Conservation (phyloP, 73 alveolate genomes). For the Paramecium sexaurelia region DNA sequence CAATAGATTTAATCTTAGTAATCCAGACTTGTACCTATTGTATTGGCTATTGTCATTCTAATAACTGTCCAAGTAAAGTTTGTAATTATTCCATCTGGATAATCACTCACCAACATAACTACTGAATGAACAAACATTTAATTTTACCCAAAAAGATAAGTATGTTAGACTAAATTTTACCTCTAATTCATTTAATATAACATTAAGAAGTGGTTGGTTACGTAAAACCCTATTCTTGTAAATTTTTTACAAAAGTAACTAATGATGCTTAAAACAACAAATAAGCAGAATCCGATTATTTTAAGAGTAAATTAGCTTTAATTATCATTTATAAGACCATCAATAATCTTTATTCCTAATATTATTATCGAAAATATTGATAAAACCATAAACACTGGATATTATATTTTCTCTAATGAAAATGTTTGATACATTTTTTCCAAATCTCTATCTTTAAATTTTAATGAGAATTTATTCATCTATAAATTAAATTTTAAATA, state of each 20-base stretch:
- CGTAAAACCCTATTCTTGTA: background rate
- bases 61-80: background rate
- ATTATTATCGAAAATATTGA: background rate
- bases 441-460: background rate
- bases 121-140: conserved; percentile 1
- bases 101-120: background rate
- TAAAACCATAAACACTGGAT: conserved; percentile 16
- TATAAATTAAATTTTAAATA: background rate
- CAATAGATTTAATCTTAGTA: background rate
- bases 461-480: background rate
- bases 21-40: background rate
- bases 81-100: background rate
- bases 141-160: background rate
- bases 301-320: background rate
- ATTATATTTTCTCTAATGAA: background rate
- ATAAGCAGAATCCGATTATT: background rate
- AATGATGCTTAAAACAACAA: background rate
- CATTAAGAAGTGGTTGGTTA: background rate
- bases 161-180: background rate
- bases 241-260: background rate
- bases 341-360: background rate
- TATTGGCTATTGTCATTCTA: background rate
- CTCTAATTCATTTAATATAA: background rate
- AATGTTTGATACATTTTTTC: background rate
- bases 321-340: background rate